Conservation (phyloP, 2,329 filamentous ascomycete genomes). For the Polychaeton citri region DNA sequence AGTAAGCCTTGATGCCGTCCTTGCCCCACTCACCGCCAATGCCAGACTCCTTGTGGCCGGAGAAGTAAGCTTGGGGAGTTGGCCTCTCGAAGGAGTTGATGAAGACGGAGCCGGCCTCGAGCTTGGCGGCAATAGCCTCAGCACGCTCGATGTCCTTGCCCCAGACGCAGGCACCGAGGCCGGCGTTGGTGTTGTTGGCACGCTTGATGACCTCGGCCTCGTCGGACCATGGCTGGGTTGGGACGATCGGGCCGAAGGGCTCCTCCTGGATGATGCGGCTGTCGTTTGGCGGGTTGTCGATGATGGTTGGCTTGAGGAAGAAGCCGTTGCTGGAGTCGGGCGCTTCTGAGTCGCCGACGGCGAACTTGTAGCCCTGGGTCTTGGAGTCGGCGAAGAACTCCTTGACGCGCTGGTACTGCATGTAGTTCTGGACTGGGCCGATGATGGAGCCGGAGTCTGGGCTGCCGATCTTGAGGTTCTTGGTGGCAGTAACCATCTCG, state of each 20-base stretch:
- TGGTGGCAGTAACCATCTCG: slow-evolving; percentile 33
- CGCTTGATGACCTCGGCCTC: slow-evolving; percentile 35
- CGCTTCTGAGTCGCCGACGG: slow-evolving; percentile 36
- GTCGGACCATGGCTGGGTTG: slow-evolving; percentile 30
- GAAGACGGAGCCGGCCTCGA: slow-evolving; percentile 44
- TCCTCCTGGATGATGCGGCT: slow-evolving; percentile 33
- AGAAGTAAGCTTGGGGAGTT: slow-evolving; percentile 43
- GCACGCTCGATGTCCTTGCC: slow-evolving; percentile 36
- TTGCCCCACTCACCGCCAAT: slow-evolving; percentile 56
- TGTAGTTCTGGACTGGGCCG: slow-evolving; percentile 45
- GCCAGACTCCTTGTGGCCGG: slow-evolving; percentile 65
- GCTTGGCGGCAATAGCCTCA: slow-evolving; percentile 30
- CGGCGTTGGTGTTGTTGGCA: slow-evolving; percentile 36
- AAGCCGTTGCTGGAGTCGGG: slow-evolving; percentile 29
- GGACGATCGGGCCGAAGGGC: slow-evolving; percentile 38
- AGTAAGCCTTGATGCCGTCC: slow-evolving; percentile 32
- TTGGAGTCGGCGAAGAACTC: slow-evolving; percentile 25
- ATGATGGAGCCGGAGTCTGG: slow-evolving; percentile 33
- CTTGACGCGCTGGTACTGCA: slow-evolving; percentile 41
- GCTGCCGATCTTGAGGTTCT: slow-evolving; percentile 30
- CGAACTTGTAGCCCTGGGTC: slow-evolving; percentile 34
- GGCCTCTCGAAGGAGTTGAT: slow-evolving; percentile 40
- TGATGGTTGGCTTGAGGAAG: slow-evolving; percentile 32
- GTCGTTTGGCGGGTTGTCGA: slow-evolving; percentile 31
- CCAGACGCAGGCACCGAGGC: slow-evolving; percentile 43